Base-by-base conservation (phyloP, 202 grass and related monocot species). In the Setaria viridis region DNA sequence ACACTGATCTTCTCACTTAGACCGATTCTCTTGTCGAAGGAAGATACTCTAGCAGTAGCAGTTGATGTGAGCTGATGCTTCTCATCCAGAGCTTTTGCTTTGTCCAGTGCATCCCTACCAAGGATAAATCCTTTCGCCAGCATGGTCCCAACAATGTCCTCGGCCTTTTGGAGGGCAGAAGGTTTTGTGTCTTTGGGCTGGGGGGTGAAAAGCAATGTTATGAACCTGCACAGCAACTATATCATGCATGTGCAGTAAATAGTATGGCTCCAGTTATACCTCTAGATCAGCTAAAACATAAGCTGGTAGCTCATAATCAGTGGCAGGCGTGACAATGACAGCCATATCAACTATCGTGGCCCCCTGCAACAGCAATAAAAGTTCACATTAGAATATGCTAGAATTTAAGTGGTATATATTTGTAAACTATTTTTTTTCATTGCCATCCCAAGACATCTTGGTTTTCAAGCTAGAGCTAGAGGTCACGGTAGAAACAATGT, bases 271-370 rank as follows among this genome's bases (percentile, higher is more conserved):
- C 35, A 54, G 79, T 13, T 32, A 55, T 89, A 94, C 92, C 92
- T 82, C 84, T 32, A 82, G 86, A 70, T 80, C 70, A 89, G 82
- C 76, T 76, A 92, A 79, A 70, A 88, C 88, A 82, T 74, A 68
- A 77, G 91, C 71, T 39, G 97, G 97, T 43, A 94, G 62, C 73
- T 94, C 83, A 86, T 94, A 99, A 77, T 91, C 93, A 39, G 82
- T 76, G 49, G 88, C 84, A 12, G 82, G 93, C 0, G 91, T 91
- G 43, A 99, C 88, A 29, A 92, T 86, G 56, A 99, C 97, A 77
- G 91, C 91, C 90, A 96, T 89, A 87, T 96, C 93, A 66, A 99
- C 91, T 92, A 96, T 96, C 30, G 93, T 99, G 37, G 93, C 97
- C 80, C 96, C 97, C 93, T 95, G 80, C 62, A 20, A 63, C 45